Percentiles rank a stretch among this genome's conserved stretches.
Evolutionary conservation across 2,329 filamentous ascomycete species (phyloP).

Genomic region (Amylocarpus encephaloides): DNA sequence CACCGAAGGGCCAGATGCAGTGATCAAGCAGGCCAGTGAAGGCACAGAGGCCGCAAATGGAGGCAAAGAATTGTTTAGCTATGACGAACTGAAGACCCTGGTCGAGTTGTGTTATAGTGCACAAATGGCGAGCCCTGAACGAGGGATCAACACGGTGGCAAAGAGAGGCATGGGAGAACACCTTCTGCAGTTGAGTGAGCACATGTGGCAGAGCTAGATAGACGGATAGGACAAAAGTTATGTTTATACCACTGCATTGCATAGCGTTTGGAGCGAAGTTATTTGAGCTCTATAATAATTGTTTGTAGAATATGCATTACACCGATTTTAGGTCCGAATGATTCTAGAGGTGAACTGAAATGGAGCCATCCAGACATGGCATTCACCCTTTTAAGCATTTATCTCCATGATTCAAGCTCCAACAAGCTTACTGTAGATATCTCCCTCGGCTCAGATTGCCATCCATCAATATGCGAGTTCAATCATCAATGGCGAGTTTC

Average conservation of each 20-base stretch:
- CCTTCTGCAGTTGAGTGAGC: constrained; percentile 62
- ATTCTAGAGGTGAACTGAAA: background rate
- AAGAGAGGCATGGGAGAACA: constrained; percentile 66
- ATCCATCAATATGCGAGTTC: too few species aligned
- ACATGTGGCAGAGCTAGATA: constrained; percentile 55
- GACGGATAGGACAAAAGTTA: background rate
- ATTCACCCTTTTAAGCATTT: too few species aligned
- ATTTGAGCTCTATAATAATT: too few species aligned
- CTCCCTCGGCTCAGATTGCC: too few species aligned
- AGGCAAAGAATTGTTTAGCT: constrained; percentile 46
- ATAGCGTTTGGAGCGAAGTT: constrained; percentile 9
- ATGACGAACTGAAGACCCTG: constrained; percentile 59
- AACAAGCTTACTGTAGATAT: too few species aligned
- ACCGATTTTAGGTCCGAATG: too few species aligned
- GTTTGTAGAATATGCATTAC: too few species aligned
- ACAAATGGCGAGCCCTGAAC: constrained; percentile 57
- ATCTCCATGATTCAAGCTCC: too few species aligned
- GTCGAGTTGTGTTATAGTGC: constrained; percentile 65
- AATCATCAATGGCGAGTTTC: too few species aligned
- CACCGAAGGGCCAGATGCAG: constrained; percentile 55
- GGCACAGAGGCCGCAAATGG: constrained; percentile 29
- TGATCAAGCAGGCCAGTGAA: constrained; percentile 56
- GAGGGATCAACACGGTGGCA: constrained; percentile 61
- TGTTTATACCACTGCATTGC: constrained; percentile 11
- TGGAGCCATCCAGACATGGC: background rate